A percentile compares a stretch with the other conserved stretches of the same genome.
Evolutionary conservation across 176 grass and related monocot species (phyloP).

Genomic region (Bolboschoenus planiculmis): DNA sequence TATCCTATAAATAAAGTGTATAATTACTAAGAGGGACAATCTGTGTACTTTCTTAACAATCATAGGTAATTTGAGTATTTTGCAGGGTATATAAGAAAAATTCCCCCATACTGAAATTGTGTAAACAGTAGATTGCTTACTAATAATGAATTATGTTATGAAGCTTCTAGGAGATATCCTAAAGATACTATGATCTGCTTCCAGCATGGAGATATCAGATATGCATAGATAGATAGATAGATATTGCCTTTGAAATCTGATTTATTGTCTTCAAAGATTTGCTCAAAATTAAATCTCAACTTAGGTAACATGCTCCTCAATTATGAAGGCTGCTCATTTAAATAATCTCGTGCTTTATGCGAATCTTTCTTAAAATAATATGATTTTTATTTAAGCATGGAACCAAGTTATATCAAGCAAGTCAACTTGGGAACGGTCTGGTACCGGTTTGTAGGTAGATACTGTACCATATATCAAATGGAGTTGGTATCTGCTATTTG

Average conservation of each 20-base stretch:
- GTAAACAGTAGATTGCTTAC: not conserved
- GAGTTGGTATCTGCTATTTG: too few species aligned
- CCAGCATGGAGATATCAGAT: constrained; percentile 1
- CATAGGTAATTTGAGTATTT: not conserved
- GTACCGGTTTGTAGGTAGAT: not conserved
- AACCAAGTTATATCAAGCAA: not conserved
- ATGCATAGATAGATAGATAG: too few species aligned
- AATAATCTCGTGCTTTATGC: not conserved
- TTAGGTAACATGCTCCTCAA: constrained; percentile 26
- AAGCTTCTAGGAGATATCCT: constrained; percentile 25
- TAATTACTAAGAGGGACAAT: not conserved
- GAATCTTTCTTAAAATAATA: constrained; percentile 8
- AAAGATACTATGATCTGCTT: constrained; percentile 24
- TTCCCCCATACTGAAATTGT: constrained; percentile 7
- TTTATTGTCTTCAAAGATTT: constrained; percentile 10
- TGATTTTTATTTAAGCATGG: not conserved
- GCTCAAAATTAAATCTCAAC: constrained; percentile 19
- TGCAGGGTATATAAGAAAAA: not conserved
- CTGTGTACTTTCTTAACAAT: not conserved
- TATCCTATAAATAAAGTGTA: not conserved
- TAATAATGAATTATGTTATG: constrained; percentile 15
- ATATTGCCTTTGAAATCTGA: constrained; percentile 25
- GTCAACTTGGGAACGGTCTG: not conserved
- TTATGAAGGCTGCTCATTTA: constrained; percentile 10
- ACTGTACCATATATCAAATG: too few species aligned